Conservation (phyloP, 495 filamentous ascomycete species). For the Aspergillus hancockii region DNA sequence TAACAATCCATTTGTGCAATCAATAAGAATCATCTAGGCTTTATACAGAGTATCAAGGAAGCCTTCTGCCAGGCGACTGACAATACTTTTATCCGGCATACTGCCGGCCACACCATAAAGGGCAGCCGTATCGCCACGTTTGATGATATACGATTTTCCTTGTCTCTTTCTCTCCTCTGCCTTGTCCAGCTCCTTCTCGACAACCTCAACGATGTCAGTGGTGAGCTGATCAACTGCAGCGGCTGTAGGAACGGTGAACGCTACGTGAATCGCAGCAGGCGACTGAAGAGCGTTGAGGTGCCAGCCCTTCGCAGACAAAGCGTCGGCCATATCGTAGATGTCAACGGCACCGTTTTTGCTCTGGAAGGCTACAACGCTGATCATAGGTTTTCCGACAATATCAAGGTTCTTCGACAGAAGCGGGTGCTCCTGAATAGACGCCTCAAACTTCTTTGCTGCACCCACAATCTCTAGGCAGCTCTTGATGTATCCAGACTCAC, state of each 20-base stretch:
- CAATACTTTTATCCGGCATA: constrained; percentile 91
- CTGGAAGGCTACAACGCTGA: constrained; percentile 86
- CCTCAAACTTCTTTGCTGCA: constrained; percentile 78
- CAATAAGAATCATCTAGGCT: constrained; percentile 54
- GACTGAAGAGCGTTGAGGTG: constrained; percentile 93
- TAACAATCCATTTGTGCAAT: constrained; percentile 11
- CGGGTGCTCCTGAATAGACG: constrained; percentile 67
- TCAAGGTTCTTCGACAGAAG: constrained; percentile 69
- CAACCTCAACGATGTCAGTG: constrained; percentile 71
- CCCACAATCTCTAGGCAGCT: constrained; percentile 87
- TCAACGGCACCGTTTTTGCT: constrained; percentile 68
- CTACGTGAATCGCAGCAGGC: constrained; percentile 92
- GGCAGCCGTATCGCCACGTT: constrained; percentile 72
- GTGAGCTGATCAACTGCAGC: constrained; percentile 76
- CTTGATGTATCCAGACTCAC: constrained; percentile 85
- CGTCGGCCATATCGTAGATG: constrained; percentile 86
- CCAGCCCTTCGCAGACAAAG: constrained; percentile 81
- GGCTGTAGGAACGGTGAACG: constrained; percentile 88
- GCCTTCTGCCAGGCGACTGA: constrained; percentile 83
- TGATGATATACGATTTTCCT: constrained; percentile 51
- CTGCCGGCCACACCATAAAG: constrained; percentile 95
- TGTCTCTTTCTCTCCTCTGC: constrained; percentile 76
- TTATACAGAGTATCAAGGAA: constrained; percentile 98
- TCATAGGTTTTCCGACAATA: constrained; percentile 81
- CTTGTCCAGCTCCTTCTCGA: constrained; percentile 72